Conservation (phyloP, 768 basidiomycete species). For the Lactarius akahatsu region DNA sequence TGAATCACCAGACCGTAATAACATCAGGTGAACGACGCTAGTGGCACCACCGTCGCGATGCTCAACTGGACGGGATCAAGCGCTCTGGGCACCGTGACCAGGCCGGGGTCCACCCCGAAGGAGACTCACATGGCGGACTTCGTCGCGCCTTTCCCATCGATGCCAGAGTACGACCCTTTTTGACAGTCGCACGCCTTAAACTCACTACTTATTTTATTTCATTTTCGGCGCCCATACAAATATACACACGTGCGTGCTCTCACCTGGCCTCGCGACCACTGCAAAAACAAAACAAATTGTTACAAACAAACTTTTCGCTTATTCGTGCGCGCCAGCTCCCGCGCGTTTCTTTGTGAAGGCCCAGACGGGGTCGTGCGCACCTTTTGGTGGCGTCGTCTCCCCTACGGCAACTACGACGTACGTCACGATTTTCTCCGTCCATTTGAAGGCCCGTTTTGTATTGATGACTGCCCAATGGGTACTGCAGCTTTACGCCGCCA, state of each 20-base stretch:
- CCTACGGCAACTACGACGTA: constrained; percentile 14
- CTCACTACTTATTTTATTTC: not conserved
- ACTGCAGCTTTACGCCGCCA: constrained; percentile 14
- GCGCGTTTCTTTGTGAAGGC: constrained; percentile 17
- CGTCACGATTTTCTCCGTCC: not conserved
- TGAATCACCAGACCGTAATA: not conserved
- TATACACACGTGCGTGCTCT: not conserved
- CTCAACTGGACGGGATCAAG: constrained; percentile 19
- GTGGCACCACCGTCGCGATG: constrained; percentile 6
- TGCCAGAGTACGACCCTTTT: constrained; percentile 6
- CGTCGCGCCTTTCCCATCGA: not conserved
- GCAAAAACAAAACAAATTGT: too few relatives aligned
- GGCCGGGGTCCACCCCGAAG: not conserved
- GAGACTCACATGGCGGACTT: constrained; percentile 18
- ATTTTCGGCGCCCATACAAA: too few relatives aligned
- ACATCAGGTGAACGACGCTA: constrained; percentile 7
- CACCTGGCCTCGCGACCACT: not conserved
- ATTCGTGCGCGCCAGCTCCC: constrained; percentile 5
- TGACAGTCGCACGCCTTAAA: not conserved
- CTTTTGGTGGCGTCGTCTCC: constrained; percentile 20
- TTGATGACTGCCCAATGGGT: too few relatives aligned
- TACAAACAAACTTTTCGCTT: too few relatives aligned
- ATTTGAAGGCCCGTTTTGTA: too few relatives aligned
- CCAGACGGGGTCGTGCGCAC: constrained; percentile 10
- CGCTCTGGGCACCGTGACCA: constrained; percentile 19